Evolutionary conservation across 2,329 filamentous ascomycete genomes (phyloP), one percentile per base, ranked within the genome.

Genomic region (Aspergillus japonicus): DNA sequence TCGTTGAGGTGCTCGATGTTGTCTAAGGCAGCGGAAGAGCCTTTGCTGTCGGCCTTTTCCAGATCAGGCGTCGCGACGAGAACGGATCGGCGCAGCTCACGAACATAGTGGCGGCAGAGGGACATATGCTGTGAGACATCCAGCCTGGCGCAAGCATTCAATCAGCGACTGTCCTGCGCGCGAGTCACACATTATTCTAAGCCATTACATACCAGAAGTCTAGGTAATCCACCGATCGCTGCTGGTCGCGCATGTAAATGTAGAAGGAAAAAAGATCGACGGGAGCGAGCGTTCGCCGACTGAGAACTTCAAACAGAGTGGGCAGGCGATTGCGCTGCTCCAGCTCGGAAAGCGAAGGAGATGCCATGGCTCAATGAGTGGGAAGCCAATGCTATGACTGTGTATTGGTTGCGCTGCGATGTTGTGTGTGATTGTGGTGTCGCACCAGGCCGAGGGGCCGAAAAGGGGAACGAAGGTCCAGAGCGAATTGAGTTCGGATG

Each of bases 101-200:
- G 91, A 21, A 99, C 95, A 80, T 97, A 99, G 77, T 98, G 92
- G 53, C 96, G 90, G 75, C 80, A 99, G 59, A 99, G 85, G 23
- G 94, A 96, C 89, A 98, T 97, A 79, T 99, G 95, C 75, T 99
- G 95, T 16, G 95, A 94, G 61, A 99, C 95, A 87, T 99, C 95
- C 69, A 99, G 92, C 95, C 94, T 98, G 69, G 14, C 48, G 33
- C 26, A 23, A 50, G 47, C 29, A 33, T 10, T 33, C 23, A 16
- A 50, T 69, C 65, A 66, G 63, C 47, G 39, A 35, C 7, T 11
- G 35, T 12, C 11, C 33, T 39, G 14, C 8, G 44, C 26, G 24
- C 44, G 7, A 33, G 23, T n/a, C n/a, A 31, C 12, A 0, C 26
- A 24, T 2, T 19, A 8, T n/a, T 10, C 26, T 33, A 6, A 24